Base-by-base conservation (phyloP, 108 stramenopile species). In the Discostella pseudostelligera region DNA sequence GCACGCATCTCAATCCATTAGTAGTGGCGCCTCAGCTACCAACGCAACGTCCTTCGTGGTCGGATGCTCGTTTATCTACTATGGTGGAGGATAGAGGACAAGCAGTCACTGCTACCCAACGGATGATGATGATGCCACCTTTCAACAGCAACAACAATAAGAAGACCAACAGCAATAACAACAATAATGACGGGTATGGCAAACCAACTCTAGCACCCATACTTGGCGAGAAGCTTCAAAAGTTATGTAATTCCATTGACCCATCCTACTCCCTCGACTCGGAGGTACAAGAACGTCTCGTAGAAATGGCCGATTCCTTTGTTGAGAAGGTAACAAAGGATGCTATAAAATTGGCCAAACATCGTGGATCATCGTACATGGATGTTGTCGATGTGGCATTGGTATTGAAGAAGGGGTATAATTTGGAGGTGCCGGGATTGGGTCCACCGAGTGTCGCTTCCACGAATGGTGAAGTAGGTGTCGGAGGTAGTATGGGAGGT, bases 311-410 rank as follows among this genome's bases (percentile, higher is more conserved):
- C 22, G 86, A 93, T 62, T 79, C 86, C 35, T 93, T 93, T 70
- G 58, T 93, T 55, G 88, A 89, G 28, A 86, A 87, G 63, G 87
- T 93, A 6, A 79, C 74, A 3, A 53, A 67, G 8, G 81, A 86
- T 72, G 61, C 76, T 8, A 79, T 85, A 2, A 71, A 80, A 24
- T 49, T 93, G 56, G 80, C 91, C 8, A 80, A 79, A 62, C 91
- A 93, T 72, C 83, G 91, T 11, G 88, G 87, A 39, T 84, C 82
- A 39, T 77, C 74, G 16, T 68, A 58, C 8, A 55, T 93, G 42
- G 91, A 93, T 61, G 91, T 88, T 0, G 84, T 85, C 36, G 91
- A 93, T 59, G 51, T 93, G 45, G 84, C 87, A 74, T 37, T 89
- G 39, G 85, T 86, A 1, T 67, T 93, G 56, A 82, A 84, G 47